A percentile compares a stretch with the other conserved stretches of the same genome.
Conservation (phyloP, 129 eudicot genomes). For the Flaveria brownii region DNA sequence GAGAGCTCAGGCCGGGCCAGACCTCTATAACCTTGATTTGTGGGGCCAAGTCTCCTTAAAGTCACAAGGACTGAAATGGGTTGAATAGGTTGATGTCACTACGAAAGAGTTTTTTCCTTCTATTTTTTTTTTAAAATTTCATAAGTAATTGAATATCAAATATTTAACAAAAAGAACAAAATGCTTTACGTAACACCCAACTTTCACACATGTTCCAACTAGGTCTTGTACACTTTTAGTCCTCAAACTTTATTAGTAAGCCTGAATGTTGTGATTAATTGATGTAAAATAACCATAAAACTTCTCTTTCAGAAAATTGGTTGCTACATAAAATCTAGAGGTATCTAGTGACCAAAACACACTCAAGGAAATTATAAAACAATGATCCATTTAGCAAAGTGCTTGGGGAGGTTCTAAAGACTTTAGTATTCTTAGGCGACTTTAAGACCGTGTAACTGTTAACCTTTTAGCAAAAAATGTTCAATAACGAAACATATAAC, state of each 20-base stretch:
- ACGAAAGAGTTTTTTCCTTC: neutral
- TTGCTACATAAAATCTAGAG: neutral
- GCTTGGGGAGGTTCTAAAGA: neutral
- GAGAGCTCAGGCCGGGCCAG: neutral
- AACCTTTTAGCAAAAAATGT: neutral
- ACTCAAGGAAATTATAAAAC: neutral
- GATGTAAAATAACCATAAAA: neutral
- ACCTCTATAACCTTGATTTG: neutral
- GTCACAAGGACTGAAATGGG: neutral
- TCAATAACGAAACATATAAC: slow-evolving; percentile 7
- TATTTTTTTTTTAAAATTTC: neutral
- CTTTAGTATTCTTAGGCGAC: neutral
- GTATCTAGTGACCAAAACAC: neutral
- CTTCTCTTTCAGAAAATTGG: neutral
- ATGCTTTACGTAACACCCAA: neutral
- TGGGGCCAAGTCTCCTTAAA: neutral
- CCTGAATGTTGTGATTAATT: neutral
- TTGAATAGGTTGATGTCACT: neutral
- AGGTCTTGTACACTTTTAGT: slow-evolving; percentile 1
- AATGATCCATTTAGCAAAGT: neutral
- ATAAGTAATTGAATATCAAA: neutral
- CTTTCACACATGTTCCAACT: neutral
- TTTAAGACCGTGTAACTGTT: neutral
- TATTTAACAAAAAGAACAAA: neutral
- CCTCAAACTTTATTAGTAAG: neutral